Base-by-base conservation (phyloP, 176 grass and related monocot species). In the Poa annua region DNA sequence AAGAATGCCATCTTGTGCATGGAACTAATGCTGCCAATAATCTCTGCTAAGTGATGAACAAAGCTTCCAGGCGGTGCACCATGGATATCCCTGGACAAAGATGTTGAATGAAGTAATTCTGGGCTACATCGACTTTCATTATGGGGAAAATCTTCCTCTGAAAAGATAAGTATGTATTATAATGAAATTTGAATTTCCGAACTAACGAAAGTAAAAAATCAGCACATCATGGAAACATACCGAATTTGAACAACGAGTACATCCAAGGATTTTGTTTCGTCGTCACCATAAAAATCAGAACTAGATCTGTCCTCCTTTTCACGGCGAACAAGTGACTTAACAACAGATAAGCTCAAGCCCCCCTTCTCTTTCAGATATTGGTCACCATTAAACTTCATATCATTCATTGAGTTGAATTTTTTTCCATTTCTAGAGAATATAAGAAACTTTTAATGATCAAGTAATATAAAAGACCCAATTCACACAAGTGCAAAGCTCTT, bases 31-130 rank as follows among this genome's bases (percentile, higher is more conserved):
- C 80, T 80, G 49, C 91, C 93, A 81, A 99, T 83, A 82, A 90
- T 80, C 44, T 85, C 44, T 82, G 89, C 90, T 66, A 99, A 66
- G 87, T 74, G 85, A 92, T 91, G 86, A 80, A 92, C 73, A 83
- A 99, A 96, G 82, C 93, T 96, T 90, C 85, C 93, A 90, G 87
- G 91, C 25, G 91, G 96, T 36, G 93, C 91, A 88, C 96, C 89
- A 81, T 96, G 93, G 38, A 99, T 83, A 86, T 92, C 86, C 74
- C 85, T 89, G 32, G 75, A 52, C 56, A 93, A 76, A 48, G 78
- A 85, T 75, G 71, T 60, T 14, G 63, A 84, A 76, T 82, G 78
- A 87, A 79, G 61, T 42, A 76, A 70, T 66, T 85, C 86, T 50
- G 65, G 75, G 45, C 19, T 63, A 41, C 63, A 77, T 83, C 52